phyloP scores from a whole-genome alignment of 768 basidiomycete species.

The Tephrocybe sp. region DNA sequence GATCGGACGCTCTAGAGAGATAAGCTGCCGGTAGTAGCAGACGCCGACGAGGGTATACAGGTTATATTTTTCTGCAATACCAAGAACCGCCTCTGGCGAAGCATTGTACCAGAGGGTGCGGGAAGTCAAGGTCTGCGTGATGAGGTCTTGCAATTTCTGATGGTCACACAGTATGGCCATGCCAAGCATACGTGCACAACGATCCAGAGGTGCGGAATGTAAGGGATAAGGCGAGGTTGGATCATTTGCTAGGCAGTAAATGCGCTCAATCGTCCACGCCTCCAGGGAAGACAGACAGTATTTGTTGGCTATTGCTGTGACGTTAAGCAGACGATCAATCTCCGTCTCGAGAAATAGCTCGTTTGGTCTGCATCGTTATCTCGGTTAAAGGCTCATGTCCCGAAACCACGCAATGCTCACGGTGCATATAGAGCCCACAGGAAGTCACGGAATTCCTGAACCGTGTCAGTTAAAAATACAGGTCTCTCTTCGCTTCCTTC shows the following conservation, averaged over 20 bases:
- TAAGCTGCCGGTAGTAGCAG: slow-evolving; percentile 48
- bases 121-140: slow-evolving; percentile 47
- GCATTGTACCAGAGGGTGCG: slow-evolving; percentile 53
- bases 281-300: slow-evolving; percentile 45
- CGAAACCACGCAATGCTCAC: slow-evolving; percentile 27
- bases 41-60: slow-evolving; percentile 44
- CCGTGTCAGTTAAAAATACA: slow-evolving; percentile 38
- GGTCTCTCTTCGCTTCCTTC: slow-evolving; percentile 31
- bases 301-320: slow-evolving; percentile 45
- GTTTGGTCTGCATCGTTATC: slow-evolving; percentile 27
- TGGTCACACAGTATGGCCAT: slow-evolving; percentile 51
- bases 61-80: slow-evolving; percentile 39
- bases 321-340: slow-evolving; percentile 42
- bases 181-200: slow-evolving; percentile 45
- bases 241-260: slow-evolving; percentile 32
- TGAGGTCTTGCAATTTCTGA: slow-evolving; percentile 41
- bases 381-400: background rate
- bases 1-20: slow-evolving; percentile 30
- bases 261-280: slow-evolving; percentile 38
- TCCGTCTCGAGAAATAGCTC: slow-evolving; percentile 33
- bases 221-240: slow-evolving; percentile 25
- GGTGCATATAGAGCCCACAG: slow-evolving; percentile 48
- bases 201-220: slow-evolving; percentile 25
- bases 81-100: slow-evolving; percentile 45
- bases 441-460: slow-evolving; percentile 44